Evolutionary conservation across 1,139 yeast genomes (phyloP).

Genomic region (Lodderomyces margitis): DNA sequence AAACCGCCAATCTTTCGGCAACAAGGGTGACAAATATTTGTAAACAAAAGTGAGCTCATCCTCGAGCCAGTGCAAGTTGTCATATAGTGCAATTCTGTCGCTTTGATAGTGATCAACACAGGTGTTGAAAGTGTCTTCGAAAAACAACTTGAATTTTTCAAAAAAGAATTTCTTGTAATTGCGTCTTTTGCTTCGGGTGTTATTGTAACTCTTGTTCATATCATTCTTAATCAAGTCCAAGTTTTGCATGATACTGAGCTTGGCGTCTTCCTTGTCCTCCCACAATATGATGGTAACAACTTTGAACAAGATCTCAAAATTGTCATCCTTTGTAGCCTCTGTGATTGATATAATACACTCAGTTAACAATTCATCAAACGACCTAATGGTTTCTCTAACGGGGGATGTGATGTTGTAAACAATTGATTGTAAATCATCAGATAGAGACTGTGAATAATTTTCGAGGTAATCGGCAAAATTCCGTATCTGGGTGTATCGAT

Average conservation of each 20-base stretch:
- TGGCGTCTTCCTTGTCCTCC: conserved; percentile 78
- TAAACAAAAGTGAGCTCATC: conserved; percentile 71
- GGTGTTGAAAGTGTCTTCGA: conserved; percentile 64
- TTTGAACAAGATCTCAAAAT: conserved; percentile 65
- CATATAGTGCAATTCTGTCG: conserved; percentile 58
- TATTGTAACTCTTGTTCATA: conserved; percentile 27
- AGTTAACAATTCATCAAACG: conserved; percentile 64
- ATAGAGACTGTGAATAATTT: conserved; percentile 49
- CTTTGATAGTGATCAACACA: conserved; percentile 58
- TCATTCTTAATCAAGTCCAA: conserved; percentile 30
- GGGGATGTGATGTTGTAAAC: conserved; percentile 59
- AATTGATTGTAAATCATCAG: conserved; percentile 71
- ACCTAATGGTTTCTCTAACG: conserved; percentile 45
- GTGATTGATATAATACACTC: conserved; percentile 63
- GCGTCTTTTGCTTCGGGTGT: conserved; percentile 48
- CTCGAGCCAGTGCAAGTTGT: conserved; percentile 79
- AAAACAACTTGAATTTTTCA: conserved; percentile 56
- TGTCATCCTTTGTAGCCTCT: conserved; percentile 68
- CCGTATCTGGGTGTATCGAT: conserved; percentile 63
- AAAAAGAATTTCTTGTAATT: conserved; percentile 67
- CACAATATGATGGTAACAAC: conserved; percentile 73
- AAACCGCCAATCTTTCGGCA: conserved; percentile 71
- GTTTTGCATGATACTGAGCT: conserved; percentile 50
- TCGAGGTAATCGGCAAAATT: conserved; percentile 77
- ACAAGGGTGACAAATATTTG: conserved; percentile 56